phyloP scores from a whole-genome alignment of 2,329 filamentous ascomycete genomes.

The Alternaria triticimaculans region DNA sequence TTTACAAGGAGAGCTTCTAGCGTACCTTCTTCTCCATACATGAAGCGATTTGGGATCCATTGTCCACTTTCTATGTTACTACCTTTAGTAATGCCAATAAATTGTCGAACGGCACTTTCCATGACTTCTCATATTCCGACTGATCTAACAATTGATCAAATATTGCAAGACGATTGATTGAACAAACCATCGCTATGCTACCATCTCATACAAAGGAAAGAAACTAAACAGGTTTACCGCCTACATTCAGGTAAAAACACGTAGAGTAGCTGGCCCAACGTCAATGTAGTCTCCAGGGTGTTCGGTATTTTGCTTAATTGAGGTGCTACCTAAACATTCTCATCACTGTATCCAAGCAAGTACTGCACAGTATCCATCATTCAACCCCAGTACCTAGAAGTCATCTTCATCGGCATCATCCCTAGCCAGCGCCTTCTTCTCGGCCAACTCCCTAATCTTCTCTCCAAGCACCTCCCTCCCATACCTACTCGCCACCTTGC shows the following conservation, averaged over 20 bases:
- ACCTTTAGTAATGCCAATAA: slow-evolving; percentile 37
- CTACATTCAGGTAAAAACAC: neutral
- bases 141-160: neutral
- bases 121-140: neutral
- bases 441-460: slow-evolving; percentile 87
- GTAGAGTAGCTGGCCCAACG: accelerated
- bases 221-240: neutral
- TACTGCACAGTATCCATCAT: neutral
- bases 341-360: neutral
- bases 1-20: slow-evolving; percentile 26
- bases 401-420: slow-evolving; percentile 31
- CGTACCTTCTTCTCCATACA: slow-evolving; percentile 22
- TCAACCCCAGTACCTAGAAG: neutral
- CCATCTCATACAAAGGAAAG: too few species aligned
- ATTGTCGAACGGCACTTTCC: slow-evolving; percentile 20
- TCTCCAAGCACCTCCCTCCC: slow-evolving; percentile 79
- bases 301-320: too few species aligned
- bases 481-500: slow-evolving; percentile 87
- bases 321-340: neutral
- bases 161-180: neutral
- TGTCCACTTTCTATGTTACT: slow-evolving; percentile 38
- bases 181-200: neutral
- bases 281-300: neutral
- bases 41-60: slow-evolving; percentile 33
- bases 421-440: slow-evolving; percentile 68